phyloP scores from a whole-genome alignment of 2,329 filamentous ascomycete species.

The Aspergillus sp. region DNA sequence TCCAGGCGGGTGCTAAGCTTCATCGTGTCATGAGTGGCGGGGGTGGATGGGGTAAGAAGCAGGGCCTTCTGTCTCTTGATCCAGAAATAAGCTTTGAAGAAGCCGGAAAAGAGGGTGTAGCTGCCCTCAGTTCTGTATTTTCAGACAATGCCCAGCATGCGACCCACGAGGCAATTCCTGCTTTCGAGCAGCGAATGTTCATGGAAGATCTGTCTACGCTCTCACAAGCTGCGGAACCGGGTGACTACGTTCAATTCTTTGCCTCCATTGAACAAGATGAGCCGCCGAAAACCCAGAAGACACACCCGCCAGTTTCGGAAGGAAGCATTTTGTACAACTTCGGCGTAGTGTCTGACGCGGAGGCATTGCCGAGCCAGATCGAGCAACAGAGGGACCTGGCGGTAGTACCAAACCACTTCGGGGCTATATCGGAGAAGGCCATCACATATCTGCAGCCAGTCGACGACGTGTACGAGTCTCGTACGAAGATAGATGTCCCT shows the following conservation, averaged over 20 bases:
- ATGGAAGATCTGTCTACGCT: constrained; percentile 42
- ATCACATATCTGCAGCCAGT: constrained; percentile 39
- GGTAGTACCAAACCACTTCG: constrained; percentile 39
- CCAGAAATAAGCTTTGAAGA: constrained; percentile 41
- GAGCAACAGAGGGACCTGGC: constrained; percentile 25
- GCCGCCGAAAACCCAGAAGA: background rate
- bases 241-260: constrained; percentile 49
- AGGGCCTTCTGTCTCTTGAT: constrained; percentile 48
- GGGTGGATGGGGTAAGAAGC: constrained; percentile 52
- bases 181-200: constrained; percentile 27
- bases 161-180: constrained; percentile 4
- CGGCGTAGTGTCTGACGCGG: constrained; percentile 37
- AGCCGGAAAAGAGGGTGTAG: constrained; percentile 22
- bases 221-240: constrained; percentile 43
- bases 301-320: background rate
- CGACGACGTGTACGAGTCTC: constrained; percentile 21
- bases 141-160: constrained; percentile 17
- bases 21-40: constrained; percentile 50
- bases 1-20: constrained; percentile 42
- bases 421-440: constrained; percentile 46
- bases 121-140: constrained; percentile 31
- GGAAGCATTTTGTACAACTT: constrained; percentile 34
- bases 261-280: constrained; percentile 35
- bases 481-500: constrained; percentile 43
- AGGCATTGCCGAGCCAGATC: constrained; percentile 14